Evolutionary conservation across 768 basidiomycete genomes (phyloP).

Genomic region (Russula sp.): DNA sequence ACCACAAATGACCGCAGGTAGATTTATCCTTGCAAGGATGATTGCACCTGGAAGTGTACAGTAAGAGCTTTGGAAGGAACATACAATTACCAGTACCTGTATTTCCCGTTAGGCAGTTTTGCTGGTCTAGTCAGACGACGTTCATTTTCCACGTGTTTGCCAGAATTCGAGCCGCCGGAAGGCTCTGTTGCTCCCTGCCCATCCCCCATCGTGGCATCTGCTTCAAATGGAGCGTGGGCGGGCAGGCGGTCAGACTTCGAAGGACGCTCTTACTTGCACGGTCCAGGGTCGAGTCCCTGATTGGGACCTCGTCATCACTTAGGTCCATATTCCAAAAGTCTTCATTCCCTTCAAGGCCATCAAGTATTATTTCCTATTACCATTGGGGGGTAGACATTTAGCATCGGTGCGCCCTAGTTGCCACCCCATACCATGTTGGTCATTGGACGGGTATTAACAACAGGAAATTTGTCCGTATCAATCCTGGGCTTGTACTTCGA

Average conservation of each 20-base stretch:
- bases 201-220: neutral
- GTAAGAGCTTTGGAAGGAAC: neutral
- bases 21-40: constrained; percentile 75
- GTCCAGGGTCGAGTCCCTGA: constrained; percentile 30
- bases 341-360: constrained; percentile 58
- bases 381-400: neutral
- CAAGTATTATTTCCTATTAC: constrained; percentile 56
- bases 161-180: neutral
- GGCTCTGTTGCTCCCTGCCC: neutral
- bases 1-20: constrained; percentile 75
- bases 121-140: constrained; percentile 23
- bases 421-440: constrained; percentile 41
- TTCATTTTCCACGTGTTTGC: neutral
- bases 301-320: constrained; percentile 27
- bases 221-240: neutral
- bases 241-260: neutral
- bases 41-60: constrained; percentile 49
- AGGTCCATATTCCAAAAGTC: constrained; percentile 55
- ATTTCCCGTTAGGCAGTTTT: constrained; percentile 55
- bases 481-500: constrained; percentile 53
- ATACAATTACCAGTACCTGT: constrained; percentile 30
- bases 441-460: constrained; percentile 63
- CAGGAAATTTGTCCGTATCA: constrained; percentile 50
- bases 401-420: neutral
- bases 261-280: constrained; percentile 21